Evolutionary conservation across 768 basidiomycete species (phyloP), one percentile per base, ranked within the genome.

Genomic region (Leccinum aurantiacum): DNA sequence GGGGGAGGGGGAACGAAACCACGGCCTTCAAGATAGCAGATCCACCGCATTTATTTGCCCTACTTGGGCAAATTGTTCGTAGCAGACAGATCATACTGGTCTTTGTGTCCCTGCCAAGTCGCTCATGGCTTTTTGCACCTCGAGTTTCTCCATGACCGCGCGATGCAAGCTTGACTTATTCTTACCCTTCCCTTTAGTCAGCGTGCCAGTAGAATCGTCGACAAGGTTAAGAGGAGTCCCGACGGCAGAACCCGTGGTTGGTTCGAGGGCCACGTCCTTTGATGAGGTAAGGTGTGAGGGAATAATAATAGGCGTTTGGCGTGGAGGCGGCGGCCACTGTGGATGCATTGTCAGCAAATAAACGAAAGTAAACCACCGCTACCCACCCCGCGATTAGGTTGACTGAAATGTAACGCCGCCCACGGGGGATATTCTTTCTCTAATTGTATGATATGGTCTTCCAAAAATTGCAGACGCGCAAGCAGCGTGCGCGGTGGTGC

Each of bases 381-480:
- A 80, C 89, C 52, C 75, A 93, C 91, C 27, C 86, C 89, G 59
- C 91, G 84, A 65, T 85, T 81, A 3, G 91, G 91, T 68, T 93
- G 91, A 58, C 89, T 91, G 70, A 93, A 93, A 68, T 93, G 91
- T n/a, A 93, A 75, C 8, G 91, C 90, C 0, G 91, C 89, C 91
- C 91, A 93, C 6, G 91, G 89, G 3, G 91, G 91, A 66, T 90
- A 92, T 55, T 91, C 90, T 66, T 84, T 89, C 70, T 93, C 91
- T 2, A 93, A 77, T 53, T 80, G 81, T 38, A 89, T 79, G 60
- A 93, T 81, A 65, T 92, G 90, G 38, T 91, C 88, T 70, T 93
- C 91, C 1, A 93, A 72, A 62, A 84, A 85, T 62, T 84, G 84
- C 17, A 93, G 74, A 1, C 91, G 84, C 29, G 82, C 77, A 24